These are phyloP conservation scores for Buxus sempervirens DNA, from an alignment of 164 flowering plant species.

Conservation along the genomic window DNA sequence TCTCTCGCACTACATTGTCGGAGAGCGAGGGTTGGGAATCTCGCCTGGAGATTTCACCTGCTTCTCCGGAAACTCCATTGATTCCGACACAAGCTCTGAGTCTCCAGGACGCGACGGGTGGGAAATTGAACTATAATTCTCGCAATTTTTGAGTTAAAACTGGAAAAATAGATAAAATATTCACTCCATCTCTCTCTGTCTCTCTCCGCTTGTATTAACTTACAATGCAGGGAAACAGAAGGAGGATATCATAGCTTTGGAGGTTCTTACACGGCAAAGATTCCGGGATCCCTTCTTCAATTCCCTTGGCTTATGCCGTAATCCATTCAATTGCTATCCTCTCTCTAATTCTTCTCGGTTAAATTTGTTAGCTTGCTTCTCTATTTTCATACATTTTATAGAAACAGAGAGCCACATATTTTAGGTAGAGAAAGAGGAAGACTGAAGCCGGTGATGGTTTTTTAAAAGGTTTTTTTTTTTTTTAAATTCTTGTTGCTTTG, in stretches of 20 bases:
- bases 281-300: slow-evolving; percentile 51
- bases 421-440: slow-evolving; percentile 2
- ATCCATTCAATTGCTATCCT: slow-evolving; percentile 46
- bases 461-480: slow-evolving; percentile 1
- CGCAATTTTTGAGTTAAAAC: too few relatives aligned
- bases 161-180: too few relatives aligned
- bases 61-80: slow-evolving; percentile 6
- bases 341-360: slow-evolving; percentile 1
- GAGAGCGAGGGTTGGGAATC: slow-evolving; percentile 13
- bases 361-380: slow-evolving; percentile 10
- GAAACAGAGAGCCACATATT: neutral
- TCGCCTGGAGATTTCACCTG: neutral
- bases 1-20: slow-evolving; percentile 8
- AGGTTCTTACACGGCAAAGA: slow-evolving; percentile 79
- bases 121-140: neutral
- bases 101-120: neutral
- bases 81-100: slow-evolving; percentile 3
- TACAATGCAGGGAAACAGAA: slow-evolving; percentile 67
- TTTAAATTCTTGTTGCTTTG: neutral
- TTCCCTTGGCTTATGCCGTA: slow-evolving; percentile 70
- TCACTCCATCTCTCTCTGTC: neutral
- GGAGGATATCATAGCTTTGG: slow-evolving; percentile 41
- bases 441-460: neutral
- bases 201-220: slow-evolving; percentile 32
- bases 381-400: slow-evolving; percentile 1